Conservation (phyloP, 768 basidiomycete species). For the Mycena haematopus region DNA sequence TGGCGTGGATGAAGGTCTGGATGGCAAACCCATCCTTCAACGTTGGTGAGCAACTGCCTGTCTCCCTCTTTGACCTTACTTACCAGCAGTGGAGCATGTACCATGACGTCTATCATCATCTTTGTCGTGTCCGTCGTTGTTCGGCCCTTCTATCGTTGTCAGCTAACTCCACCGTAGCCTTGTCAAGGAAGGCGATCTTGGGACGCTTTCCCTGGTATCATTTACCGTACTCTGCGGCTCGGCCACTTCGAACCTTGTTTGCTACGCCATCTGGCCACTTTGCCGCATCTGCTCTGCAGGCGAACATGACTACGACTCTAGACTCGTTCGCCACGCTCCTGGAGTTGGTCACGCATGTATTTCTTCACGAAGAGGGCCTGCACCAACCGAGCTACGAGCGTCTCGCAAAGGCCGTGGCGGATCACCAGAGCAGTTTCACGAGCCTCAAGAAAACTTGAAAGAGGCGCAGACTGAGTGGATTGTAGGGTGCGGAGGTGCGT, state of each 20-base stretch:
- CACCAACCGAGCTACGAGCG: slow-evolving; percentile 63
- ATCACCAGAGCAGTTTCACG: slow-evolving; percentile 90
- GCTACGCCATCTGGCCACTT: slow-evolving; percentile 86
- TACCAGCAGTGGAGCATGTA: slow-evolving; percentile 60
- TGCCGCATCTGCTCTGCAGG: slow-evolving; percentile 85
- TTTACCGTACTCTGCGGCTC: slow-evolving; percentile 82
- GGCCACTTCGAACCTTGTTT: slow-evolving; percentile 83
- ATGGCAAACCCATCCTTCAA: slow-evolving; percentile 85
- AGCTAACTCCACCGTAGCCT: slow-evolving; percentile 51
- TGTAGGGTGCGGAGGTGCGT: slow-evolving; percentile 34
- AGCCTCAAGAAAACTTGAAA: slow-evolving; percentile 83
- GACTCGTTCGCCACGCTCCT: slow-evolving; percentile 90
- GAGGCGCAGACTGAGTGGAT: slow-evolving; percentile 92
- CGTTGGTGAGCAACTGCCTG: slow-evolving; percentile 56
- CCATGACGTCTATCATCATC: slow-evolving; percentile 85
- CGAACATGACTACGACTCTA: slow-evolving; percentile 83
- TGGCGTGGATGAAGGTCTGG: slow-evolving; percentile 94
- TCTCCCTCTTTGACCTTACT: slow-evolving; percentile 1
- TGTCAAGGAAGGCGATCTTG: slow-evolving; percentile 85
- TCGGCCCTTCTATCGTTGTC: background rate
- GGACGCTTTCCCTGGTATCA: slow-evolving; percentile 74
- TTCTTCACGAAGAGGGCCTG: slow-evolving; percentile 77
- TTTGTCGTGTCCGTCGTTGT: slow-evolving; percentile 71
- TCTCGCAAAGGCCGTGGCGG: slow-evolving; percentile 79
- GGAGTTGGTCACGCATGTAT: slow-evolving; percentile 79